These are phyloP conservation scores for Stachybotrys chartarum DNA, from an alignment of 2,329 filamentous ascomycete species.

Conservation along the genomic window DNA sequence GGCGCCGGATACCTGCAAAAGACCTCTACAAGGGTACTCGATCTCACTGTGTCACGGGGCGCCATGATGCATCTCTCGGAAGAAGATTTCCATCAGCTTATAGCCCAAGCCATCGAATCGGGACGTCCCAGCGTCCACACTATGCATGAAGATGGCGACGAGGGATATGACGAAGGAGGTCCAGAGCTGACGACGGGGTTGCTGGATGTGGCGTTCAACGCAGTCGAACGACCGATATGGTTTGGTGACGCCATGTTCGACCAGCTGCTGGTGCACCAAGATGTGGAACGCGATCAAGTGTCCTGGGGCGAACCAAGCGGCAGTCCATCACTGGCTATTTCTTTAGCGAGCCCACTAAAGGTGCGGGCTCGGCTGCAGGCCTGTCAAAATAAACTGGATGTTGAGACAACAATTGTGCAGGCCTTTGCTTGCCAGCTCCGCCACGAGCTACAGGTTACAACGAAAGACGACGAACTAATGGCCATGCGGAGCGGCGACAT, in stretches of 20 bases:
- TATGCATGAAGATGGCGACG: too few species aligned
- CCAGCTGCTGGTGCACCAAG: background rate
- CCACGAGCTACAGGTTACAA: background rate
- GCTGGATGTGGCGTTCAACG: background rate
- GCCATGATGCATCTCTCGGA: background rate
- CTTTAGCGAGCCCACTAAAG: too few species aligned
- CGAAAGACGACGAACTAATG: background rate
- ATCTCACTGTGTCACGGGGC: background rate
- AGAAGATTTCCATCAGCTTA: background rate
- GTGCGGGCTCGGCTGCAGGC: background rate
- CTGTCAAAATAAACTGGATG: background rate
- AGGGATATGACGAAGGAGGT: too few species aligned
- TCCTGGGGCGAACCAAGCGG: background rate
- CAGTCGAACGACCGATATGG: background rate
- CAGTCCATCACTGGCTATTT: background rate
- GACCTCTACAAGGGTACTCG: background rate
- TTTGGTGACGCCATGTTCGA: background rate
- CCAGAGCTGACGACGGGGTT: background rate
- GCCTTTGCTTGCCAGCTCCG: background rate
- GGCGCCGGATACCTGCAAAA: conserved; percentile 30
- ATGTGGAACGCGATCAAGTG: background rate
- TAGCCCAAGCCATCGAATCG: background rate
- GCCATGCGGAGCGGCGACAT: background rate
- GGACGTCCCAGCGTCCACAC: background rate
- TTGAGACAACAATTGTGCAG: background rate